Base-by-base conservation (phyloP, 2,329 filamentous ascomycete species). In the Aspergillus intermedius region DNA sequence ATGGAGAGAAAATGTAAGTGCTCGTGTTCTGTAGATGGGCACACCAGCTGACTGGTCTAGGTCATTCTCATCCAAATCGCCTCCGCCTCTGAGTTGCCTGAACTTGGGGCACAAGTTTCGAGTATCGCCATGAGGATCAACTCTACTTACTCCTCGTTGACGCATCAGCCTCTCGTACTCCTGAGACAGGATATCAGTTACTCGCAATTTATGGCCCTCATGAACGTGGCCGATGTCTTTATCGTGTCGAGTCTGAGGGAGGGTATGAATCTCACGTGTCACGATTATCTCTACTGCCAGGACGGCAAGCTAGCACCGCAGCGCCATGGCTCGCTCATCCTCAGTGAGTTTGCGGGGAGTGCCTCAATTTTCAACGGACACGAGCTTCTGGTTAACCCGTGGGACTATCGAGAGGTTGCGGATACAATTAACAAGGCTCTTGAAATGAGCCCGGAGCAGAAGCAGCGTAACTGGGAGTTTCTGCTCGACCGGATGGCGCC, bases 111-210 rank as follows among this genome's bases (percentile, higher is more conserved):
- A 0, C 88, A 88, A 1, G 87, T 96, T 21, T 90, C 87, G 1
- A 90, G 95, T 67, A 95, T 97, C 62, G 89, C 94, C 54, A 94
- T 88, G 42, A 82, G 90, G 54, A 91, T 97, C 65, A 95, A 96
- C 66, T 91, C 88, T 0, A 81, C 82, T 1, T 91, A 90, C 76
- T 90, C 90, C 9, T 94, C 88, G 30, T 75, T 96, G 44, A 88
- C 88, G 0, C 91, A 96, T 61, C 89, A 94, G 60, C 91, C 91
- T 1, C 80, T 96, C 9, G 87, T 95, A 7, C 93, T 95, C 65
- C 75, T 96, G 44, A 88, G 91, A 68, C 91, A 96, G 68, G 91
- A 97, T 60, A 95, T 96, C 54, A 84, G 87, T 51, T 95, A 94
- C 61, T 78, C 87, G 0, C 90, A 96, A 64, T 96, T 95, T 59